Evolutionary conservation across 1,284 basidiomycete species (phyloP), one percentile per base, ranked within the genome.

Genomic region (Pterulicium gracile): DNA sequence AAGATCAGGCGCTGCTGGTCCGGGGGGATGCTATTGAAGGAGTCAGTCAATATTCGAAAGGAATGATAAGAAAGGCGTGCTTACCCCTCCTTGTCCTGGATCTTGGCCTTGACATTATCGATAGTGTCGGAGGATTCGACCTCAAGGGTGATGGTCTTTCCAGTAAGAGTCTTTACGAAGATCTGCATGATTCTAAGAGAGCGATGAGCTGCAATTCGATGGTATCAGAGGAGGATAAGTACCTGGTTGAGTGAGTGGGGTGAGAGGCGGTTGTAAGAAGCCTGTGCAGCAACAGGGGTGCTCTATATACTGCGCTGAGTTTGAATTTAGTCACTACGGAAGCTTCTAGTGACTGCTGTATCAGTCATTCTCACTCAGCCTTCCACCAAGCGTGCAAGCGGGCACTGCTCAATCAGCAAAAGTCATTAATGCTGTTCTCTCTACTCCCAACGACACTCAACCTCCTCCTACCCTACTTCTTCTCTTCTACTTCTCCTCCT

Each of bases 71-170:
- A 24, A 39, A 27, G 40, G 2, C 12, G 41, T 22, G 63, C 70
- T 56, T 45, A 76, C 72, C 80, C 81, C 62, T 85, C 81, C 70
- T 83, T 83, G 63, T 83, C 80, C 62, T 83, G 80, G 58, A 85
- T 84, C 74, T 83, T 84, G 55, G 79, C 73, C 70, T 83, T 82
- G 57, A 84, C 81, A 55, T 87, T 86, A 67, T 88, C 84, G 58
- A 88, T 88, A 47, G 86, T 88, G 67, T 89, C 85, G 7, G 79
- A 83, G 21, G 83, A 86, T 68, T 88, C 85, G 44, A 90, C 86
- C 70, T 90, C 87, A 53, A 88, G 77, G 49, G 87, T 88, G 69
- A 91, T 90, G 49, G 88, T 88, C 77, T 90, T 92, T 55, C 89
- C 89, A 34, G 90, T 92, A 47, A 92, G 70, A 51, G 78, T 82